A percentile compares a stretch with the other conserved stretches of the same genome.
These are phyloP conservation scores for Aquanectria penicillioides DNA, from an alignment of 2,329 filamentous ascomycete species.

Conservation along the genomic window DNA sequence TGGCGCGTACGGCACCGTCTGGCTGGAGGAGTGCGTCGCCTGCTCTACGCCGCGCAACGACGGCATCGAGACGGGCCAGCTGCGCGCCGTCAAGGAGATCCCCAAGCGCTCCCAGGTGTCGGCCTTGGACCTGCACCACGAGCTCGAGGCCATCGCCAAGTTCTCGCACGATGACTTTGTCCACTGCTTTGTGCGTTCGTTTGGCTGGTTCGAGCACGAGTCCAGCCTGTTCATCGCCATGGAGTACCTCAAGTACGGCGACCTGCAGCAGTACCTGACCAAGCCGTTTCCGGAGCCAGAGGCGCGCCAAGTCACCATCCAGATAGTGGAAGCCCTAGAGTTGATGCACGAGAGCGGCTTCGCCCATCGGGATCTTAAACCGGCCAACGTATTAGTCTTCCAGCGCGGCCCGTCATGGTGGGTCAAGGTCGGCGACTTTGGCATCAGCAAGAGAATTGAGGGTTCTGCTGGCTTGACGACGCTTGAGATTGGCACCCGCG, in stretches of 20 bases:
- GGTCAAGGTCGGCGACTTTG: slow-evolving; percentile 20
- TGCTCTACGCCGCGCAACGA: neutral
- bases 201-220: slow-evolving; percentile 18
- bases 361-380: slow-evolving; percentile 21
- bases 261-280: slow-evolving; percentile 17
- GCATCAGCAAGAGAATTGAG: slow-evolving; percentile 11
- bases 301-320: neutral
- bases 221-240: slow-evolving; percentile 17
- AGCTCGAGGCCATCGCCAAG: slow-evolving; percentile 15
- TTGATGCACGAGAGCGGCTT: slow-evolving; percentile 21
- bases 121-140: neutral
- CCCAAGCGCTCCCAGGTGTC: slow-evolving; percentile 1
- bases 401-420: slow-evolving; percentile 7
- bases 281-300: slow-evolving; percentile 8
- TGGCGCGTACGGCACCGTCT: neutral
- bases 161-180: slow-evolving; percentile 8
- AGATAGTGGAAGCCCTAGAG: slow-evolving; percentile 12
- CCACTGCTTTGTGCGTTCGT: slow-evolving; percentile 13
- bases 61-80: neutral
- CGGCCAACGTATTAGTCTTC: slow-evolving; percentile 5
- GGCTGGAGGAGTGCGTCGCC: neutral
- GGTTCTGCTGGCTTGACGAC: neutral
- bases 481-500: neutral
- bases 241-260: slow-evolving; percentile 18
- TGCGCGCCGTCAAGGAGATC: slow-evolving; percentile 12